Evolutionary conservation across 202 grass and related monocot species (phyloP).

Genomic region (Brachypodium distachyon): DNA sequence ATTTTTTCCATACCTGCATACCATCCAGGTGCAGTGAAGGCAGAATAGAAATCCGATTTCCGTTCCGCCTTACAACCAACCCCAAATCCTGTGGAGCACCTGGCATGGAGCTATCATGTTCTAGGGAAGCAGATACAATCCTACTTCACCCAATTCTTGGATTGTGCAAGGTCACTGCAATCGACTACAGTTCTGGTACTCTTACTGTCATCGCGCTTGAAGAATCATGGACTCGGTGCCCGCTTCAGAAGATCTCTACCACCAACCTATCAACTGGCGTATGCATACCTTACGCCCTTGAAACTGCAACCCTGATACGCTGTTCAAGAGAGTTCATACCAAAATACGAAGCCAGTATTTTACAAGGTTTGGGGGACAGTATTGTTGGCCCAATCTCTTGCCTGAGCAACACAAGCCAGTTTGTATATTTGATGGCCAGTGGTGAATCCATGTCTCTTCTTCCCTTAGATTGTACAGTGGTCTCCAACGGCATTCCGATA

Average conservation of each 20-base stretch:
- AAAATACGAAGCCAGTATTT: background rate
- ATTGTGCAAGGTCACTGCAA: slow-evolving; percentile 11
- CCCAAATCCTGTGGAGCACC: slow-evolving; percentile 7
- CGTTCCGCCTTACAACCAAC: slow-evolving; percentile 24
- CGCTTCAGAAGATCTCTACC: slow-evolving; percentile 15
- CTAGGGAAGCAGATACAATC: background rate
- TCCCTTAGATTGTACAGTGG: background rate
- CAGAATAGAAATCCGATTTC: slow-evolving; percentile 31
- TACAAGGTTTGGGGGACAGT: fast-evolving
- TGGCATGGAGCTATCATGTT: slow-evolving; percentile 40
- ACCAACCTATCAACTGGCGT: slow-evolving; percentile 2
- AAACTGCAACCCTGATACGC: background rate
- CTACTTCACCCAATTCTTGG: slow-evolving; percentile 25
- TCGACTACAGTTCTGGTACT: background rate
- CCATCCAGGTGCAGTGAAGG: background rate
- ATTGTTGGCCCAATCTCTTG: slow-evolving; percentile 35
- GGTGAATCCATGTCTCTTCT: background rate
- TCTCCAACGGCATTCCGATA: background rate
- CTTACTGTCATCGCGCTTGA: slow-evolving; percentile 18
- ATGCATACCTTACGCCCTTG: background rate
- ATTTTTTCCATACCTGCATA: slow-evolving; percentile 28
- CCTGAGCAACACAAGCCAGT: slow-evolving; percentile 8
- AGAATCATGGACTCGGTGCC: slow-evolving; percentile 15
- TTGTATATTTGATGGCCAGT: slow-evolving; percentile 6
- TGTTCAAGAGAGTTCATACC: slow-evolving; percentile 19